Conservation (phyloP, 805 yeast species). For the Kluyveromyces aestuarii region DNA sequence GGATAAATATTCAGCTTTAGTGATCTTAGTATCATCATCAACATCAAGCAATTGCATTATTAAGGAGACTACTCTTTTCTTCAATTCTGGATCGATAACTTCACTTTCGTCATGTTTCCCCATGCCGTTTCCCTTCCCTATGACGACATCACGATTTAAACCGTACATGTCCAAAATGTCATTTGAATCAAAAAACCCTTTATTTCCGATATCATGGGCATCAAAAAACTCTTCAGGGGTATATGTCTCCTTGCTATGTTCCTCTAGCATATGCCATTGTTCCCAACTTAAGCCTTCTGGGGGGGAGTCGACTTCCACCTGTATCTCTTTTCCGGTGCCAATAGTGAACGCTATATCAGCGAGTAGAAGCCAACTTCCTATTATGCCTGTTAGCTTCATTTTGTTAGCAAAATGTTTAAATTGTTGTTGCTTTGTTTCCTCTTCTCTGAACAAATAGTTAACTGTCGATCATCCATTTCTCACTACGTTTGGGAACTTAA, state of each 20-base stretch:
- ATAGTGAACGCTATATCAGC: constrained; percentile 5
- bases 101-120: constrained; percentile 67
- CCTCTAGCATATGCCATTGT: constrained; percentile 84
- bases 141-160: constrained; percentile 54
- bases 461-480: too few species aligned
- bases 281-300: constrained; percentile 64
- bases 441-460: background rate
- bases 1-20: constrained; percentile 59
- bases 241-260: constrained; percentile 68
- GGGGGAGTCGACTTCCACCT: constrained; percentile 30
- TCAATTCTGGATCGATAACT: constrained; percentile 45
- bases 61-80: constrained; percentile 42
- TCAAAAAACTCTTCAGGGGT: constrained; percentile 72
- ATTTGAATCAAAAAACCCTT: constrained; percentile 43
- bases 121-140: constrained; percentile 87
- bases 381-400: background rate
- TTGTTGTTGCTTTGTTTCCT: background rate
- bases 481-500: too few species aligned
- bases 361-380: constrained; percentile 1
- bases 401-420: background rate
- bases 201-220: constrained; percentile 61
- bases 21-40: constrained; percentile 54
- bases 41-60: constrained; percentile 56
- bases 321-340: constrained; percentile 15
- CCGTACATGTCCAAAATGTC: constrained; percentile 84